Base-by-base conservation (phyloP, 306 rosid species). In the Cucurbita ficifolia region DNA sequence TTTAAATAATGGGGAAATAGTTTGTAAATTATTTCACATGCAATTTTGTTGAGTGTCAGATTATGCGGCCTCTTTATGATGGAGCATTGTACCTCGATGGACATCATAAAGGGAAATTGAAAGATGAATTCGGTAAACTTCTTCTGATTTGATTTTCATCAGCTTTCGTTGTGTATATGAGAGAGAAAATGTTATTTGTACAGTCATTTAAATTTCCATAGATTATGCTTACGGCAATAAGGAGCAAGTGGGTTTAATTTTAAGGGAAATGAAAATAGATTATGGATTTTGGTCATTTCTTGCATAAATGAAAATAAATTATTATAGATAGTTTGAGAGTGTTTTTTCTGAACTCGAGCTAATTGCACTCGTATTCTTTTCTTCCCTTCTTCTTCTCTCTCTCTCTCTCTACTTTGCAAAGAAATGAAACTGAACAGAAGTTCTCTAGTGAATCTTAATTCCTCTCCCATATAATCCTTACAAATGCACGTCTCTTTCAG, bases 91-190 rank as follows among this genome's bases (percentile, higher is more conserved):
- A 79, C 87, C 87, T 94, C 71, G 88, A 86, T 77, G 80, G 54
- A 77, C 83, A 82, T 84, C 99, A 94, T 73, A 94, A 87, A 79
- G 79, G 76, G 74, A 86, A 82, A 83, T 63, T 94, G 84, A 94
- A 91, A 90, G 90, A 91, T 79, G 99, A 94, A 77, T 94, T 85
- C 75, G 97, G 97, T 94, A 82, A 84, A 65, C 38, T 43, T 65
- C 17, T 29, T 29, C 33, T 29, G 3, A 6, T 43, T 18, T 64
- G 35, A 19, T 64, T 18, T 64, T 64, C 36, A 5, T 19, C 4
- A 18, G 38, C 49, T 65, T 63, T 48, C 8, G 7, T 64, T n/a
- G 50, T 40, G 51, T 14, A 55, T 17, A n/a, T 63, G 35, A 8
- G 64, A 58, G 65, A 59, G 65, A 33, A 33, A 24, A 59, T 59